These are phyloP conservation scores for Candida orba DNA, from an alignment of 805 yeast genomes.

Conservation along the genomic window DNA sequence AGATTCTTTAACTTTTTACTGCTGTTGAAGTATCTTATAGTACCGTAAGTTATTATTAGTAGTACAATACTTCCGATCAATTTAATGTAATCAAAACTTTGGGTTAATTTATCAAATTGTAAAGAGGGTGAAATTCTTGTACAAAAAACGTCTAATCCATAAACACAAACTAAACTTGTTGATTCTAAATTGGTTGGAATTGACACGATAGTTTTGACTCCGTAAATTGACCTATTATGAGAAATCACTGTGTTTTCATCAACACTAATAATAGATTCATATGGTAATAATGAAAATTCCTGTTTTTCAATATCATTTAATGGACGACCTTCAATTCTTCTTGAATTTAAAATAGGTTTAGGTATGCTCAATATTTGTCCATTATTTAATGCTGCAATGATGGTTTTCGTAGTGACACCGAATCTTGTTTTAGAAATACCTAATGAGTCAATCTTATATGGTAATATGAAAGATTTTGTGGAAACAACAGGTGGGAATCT, in stretches of 20 bases:
- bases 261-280: conserved; percentile 52
- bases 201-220: conserved; percentile 31
- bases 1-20: conserved; percentile 41
- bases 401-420: conserved; percentile 62
- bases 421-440: conserved; percentile 50
- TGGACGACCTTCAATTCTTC: conserved; percentile 52
- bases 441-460: conserved; percentile 48
- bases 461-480: conserved; percentile 53
- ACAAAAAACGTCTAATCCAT: conserved; percentile 70
- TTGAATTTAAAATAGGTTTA: conserved; percentile 55
- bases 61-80: conserved; percentile 52
- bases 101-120: conserved; percentile 70
- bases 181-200: conserved; percentile 71
- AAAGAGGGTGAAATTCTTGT: conserved; percentile 74
- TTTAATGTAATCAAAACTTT: conserved; percentile 59
- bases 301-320: conserved; percentile 44
- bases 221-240: conserved; percentile 40
- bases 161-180: conserved; percentile 61
- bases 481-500: conserved; percentile 40
- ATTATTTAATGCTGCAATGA: conserved; percentile 48
- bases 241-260: conserved; percentile 41
- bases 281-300: conserved; percentile 55
- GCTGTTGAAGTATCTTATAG: conserved; percentile 52
- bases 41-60: conserved; percentile 38
- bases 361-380: conserved; percentile 71